Evolutionary conservation across 2,329 filamentous ascomycete species (phyloP).

Genomic region (Pestalotiopsis sp.): DNA sequence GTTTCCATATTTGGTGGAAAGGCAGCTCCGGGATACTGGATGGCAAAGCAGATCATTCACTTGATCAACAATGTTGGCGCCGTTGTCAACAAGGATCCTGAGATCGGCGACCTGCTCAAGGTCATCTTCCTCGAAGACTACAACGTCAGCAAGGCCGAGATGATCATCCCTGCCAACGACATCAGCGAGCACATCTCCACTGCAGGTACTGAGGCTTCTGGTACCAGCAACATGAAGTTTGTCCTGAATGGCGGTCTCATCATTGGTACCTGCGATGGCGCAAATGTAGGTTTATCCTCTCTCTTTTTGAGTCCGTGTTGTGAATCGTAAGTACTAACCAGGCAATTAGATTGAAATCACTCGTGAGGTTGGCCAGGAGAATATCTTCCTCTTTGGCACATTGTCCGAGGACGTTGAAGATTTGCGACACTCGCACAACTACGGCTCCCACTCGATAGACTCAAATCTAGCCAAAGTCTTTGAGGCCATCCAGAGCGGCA

Average conservation of each 20-base stretch:
- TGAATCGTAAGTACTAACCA: conserved; percentile 18
- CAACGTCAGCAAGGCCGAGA: conserved; percentile 99
- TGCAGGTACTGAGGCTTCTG: conserved; percentile 86
- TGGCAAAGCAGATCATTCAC: conserved; percentile 99
- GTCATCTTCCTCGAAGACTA: conserved; percentile 98
- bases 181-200: conserved; percentile 99
- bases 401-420: conserved; percentile 96
- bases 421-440: conserved; percentile 86
- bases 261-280: conserved; percentile 96
- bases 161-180: conserved; percentile 92
- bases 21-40: conserved; percentile 98
- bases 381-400: conserved; percentile 98
- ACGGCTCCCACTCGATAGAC: conserved; percentile 79
- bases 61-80: conserved; percentile 89
- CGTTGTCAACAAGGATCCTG: conserved; percentile 89
- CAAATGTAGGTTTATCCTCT: conserved; percentile 73
- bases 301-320: background rate
- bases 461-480: conserved; percentile 80
- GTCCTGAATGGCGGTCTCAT: conserved; percentile 96
- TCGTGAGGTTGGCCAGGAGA: conserved; percentile 92
- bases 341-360: conserved; percentile 82
- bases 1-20: conserved; percentile 98
- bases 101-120: conserved; percentile 93
- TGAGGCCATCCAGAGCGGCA: conserved; percentile 75
- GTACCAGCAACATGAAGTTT: conserved; percentile 99